Evolutionary conservation across 768 basidiomycete species (phyloP), one percentile per base, ranked within the genome.

Genomic region (Melanogaster broomeanus): DNA sequence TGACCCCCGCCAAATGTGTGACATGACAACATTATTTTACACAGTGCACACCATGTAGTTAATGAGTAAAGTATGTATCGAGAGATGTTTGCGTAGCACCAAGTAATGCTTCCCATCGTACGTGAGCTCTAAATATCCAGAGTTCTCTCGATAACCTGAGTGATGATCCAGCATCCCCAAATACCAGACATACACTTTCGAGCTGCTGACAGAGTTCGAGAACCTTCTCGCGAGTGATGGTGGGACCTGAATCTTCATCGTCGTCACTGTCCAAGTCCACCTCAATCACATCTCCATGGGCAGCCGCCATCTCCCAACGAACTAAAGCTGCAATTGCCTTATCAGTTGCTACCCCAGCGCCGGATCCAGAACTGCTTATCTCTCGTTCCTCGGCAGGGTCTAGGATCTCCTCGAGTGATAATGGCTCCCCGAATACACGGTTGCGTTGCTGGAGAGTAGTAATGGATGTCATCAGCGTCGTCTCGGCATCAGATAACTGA

Each of bases 351-450:
- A 28, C 5, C 27, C 9, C 9, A 28, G n/a, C n/a, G n/a, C 27
- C 27, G 9, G 27, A 28, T 9, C 9, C 27, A 15, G 33, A 46
- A 30, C 31, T 21, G 6, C 34, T 33, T 22, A 10, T 35, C 10
- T 46, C n/a, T 9, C 45, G 16, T 33, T 65, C 64, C 41, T 53
- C 52, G 25, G 33, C 41, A 7, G 52, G 52, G n/a, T n/a, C n/a
- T n/a, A n/a, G n/a, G n/a, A n/a, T n/a, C n/a, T n/a, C n/a, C n/a
- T n/a, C n/a, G n/a, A 60, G 15, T 3, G 47, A 43, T 39, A 39
- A 40, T 13, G 42, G n/a, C 2, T 38, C 24, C 16, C 56, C 51
- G 39, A 46, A 47, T 41, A 63, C 53, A 6, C 31, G 44, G 18
- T 48, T 49, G 15, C 46, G 41, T 19, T 47, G 21, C 31, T 51